Conservation (phyloP, 345 rosid genomes). For the Corchorus olitorius region DNA sequence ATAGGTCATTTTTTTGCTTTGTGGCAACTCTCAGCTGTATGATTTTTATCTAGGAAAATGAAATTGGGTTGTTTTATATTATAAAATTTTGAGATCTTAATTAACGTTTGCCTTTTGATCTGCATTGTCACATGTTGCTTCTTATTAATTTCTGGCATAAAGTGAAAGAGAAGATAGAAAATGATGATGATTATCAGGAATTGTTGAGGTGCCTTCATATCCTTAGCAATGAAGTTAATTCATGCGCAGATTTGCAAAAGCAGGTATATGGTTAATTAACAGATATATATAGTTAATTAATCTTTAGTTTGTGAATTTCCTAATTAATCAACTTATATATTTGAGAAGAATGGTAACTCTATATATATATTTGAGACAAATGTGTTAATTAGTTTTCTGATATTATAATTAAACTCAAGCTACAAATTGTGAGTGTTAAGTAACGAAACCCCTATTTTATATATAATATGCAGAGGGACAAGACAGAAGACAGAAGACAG, state of each 20-base stretch:
- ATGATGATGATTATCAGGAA: slow-evolving; percentile 66
- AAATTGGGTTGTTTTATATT: not conserved
- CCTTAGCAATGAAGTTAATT: slow-evolving; percentile 76
- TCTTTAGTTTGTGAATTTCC: slow-evolving; percentile 12
- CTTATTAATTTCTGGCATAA: slow-evolving; percentile 76
- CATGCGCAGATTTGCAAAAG: slow-evolving; percentile 70
- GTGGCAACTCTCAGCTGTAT: not conserved
- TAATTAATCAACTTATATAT: not conserved
- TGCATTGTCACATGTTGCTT: not conserved
- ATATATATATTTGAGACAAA: slow-evolving; percentile 6
- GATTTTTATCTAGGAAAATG: not conserved
- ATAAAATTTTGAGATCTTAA: not conserved
- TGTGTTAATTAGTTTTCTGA: slow-evolving; percentile 19
- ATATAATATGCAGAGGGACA: no score
- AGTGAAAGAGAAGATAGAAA: slow-evolving; percentile 69
- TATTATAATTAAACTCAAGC: not conserved
- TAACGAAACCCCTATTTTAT: slow-evolving; percentile 32
- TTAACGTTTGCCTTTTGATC: not conserved
- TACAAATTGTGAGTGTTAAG: slow-evolving; percentile 17
- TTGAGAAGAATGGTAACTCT: slow-evolving; percentile 73
- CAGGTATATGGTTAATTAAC: slow-evolving; percentile 58
- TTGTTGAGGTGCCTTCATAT: slow-evolving; percentile 85
- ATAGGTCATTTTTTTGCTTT: not conserved
- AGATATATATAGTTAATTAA: no score
- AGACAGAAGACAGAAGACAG: no score